A percentile compares a stretch with the other conserved stretches of the same genome.
phyloP scores from a whole-genome alignment of 208 protist genomes.

The Strigomonas culicis region DNA sequence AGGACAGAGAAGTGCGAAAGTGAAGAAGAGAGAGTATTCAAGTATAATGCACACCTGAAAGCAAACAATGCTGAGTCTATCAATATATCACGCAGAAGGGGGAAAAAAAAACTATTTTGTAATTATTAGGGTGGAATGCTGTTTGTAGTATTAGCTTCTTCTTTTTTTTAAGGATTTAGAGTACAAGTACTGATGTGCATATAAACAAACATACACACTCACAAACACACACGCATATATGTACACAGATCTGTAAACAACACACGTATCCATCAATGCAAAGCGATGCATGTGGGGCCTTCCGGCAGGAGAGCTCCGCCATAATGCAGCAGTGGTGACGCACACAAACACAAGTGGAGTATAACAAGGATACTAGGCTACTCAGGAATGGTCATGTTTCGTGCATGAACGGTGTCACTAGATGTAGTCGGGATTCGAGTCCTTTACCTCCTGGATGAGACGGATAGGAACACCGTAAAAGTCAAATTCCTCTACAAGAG shows the following conservation, averaged over 20 bases:
- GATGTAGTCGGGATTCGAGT: slow-evolving; percentile 90
- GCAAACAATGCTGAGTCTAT: neutral
- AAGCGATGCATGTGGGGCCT: too few relatives aligned
- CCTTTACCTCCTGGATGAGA: slow-evolving; percentile 85
- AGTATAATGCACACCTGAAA: neutral
- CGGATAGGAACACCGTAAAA: slow-evolving; percentile 88
- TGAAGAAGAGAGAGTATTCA: neutral
- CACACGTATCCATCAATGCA: too few relatives aligned
- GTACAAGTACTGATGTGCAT: slow-evolving; percentile 10
- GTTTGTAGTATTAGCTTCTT: neutral
- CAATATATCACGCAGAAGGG: neutral
- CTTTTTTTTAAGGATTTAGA: slow-evolving; percentile 1
- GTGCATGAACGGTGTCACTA: slow-evolving; percentile 27
- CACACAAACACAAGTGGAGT: too few relatives aligned
- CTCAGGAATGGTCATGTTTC: too few relatives aligned
- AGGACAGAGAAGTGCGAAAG: neutral
- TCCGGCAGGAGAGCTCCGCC: too few relatives aligned
- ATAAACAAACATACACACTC: neutral
- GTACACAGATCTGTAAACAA: too few relatives aligned
- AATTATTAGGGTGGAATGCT: neutral
- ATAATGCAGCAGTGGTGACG: too few relatives aligned
- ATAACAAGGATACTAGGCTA: too few relatives aligned
- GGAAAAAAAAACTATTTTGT: slow-evolving; percentile 1
- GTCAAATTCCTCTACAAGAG: slow-evolving; percentile 88
- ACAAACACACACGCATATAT: too few relatives aligned